phyloP scores from a whole-genome alignment of 2,329 filamentous ascomycete genomes.

The Alternaria gaisen region DNA sequence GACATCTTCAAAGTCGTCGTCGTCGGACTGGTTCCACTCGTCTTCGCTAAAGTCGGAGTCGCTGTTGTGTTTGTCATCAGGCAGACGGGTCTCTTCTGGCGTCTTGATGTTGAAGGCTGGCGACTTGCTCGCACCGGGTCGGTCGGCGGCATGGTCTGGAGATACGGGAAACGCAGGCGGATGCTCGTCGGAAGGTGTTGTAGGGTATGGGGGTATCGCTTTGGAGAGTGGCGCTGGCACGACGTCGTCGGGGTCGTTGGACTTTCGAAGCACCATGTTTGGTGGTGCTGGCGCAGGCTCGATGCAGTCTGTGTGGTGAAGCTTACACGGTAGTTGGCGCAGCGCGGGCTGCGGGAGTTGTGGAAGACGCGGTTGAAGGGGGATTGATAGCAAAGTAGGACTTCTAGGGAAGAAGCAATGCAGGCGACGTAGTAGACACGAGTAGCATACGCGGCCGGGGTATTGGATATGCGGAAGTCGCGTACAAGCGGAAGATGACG shows the following conservation, averaged over 20 bases:
- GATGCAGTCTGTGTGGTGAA: neutral
- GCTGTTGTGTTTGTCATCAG: slow-evolving; percentile 31
- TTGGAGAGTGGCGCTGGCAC: slow-evolving; percentile 53
- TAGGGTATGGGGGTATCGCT: slow-evolving; percentile 57
- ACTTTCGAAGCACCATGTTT: slow-evolving; percentile 58
- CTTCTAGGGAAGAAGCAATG: neutral
- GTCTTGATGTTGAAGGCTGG: slow-evolving; percentile 54
- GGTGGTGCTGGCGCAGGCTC: slow-evolving; percentile 1
- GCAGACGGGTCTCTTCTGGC: slow-evolving; percentile 33
- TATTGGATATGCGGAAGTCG: slow-evolving; percentile 4
- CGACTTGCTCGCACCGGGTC: slow-evolving; percentile 46
- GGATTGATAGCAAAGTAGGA: neutral
- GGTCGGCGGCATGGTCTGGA: slow-evolving; percentile 36
- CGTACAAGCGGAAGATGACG: slow-evolving; percentile 25
- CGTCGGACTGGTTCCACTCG: slow-evolving; percentile 49
- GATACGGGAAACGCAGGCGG: slow-evolving; percentile 34
- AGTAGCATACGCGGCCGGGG: slow-evolving; percentile 17
- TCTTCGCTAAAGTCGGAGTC: slow-evolving; percentile 45
- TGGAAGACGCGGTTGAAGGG: neutral
- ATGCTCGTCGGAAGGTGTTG: slow-evolving; percentile 50
- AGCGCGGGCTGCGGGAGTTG: neutral
- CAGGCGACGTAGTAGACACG: slow-evolving; percentile 3
- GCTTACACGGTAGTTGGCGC: slow-evolving; percentile 6
- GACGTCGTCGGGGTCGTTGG: slow-evolving; percentile 46
- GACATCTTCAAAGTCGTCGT: slow-evolving; percentile 43